Conservation (phyloP, 345 rosid genomes). For the Excoecaria agallocha region DNA sequence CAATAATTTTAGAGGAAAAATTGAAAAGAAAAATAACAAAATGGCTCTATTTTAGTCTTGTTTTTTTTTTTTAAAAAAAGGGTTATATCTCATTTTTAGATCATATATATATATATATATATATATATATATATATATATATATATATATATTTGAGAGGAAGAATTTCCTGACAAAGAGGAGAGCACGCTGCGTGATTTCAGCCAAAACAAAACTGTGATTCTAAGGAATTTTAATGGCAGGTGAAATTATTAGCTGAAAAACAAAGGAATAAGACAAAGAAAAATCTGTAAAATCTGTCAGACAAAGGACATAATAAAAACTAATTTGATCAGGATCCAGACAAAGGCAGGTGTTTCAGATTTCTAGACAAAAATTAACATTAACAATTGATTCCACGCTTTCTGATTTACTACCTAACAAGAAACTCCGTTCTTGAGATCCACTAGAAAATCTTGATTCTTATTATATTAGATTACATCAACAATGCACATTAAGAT, state of each 20-base stretch:
- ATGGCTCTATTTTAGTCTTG: too few species aligned
- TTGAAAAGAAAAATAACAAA: too few species aligned
- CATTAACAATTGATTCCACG: conserved; percentile 20
- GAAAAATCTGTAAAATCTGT: conserved; percentile 16
- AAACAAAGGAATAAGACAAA: conserved; percentile 27
- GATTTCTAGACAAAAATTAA: conserved; percentile 23
- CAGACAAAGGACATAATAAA: conserved; percentile 19
- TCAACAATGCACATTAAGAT: conserved; percentile 43
- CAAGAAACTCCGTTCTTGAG: background rate
- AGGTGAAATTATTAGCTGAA: conserved; percentile 25
- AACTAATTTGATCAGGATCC: conserved; percentile 23
- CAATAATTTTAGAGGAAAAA: too few species aligned
- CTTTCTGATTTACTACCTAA: conserved; percentile 12
- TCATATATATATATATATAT: background rate
- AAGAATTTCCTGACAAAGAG: conserved; percentile 13
- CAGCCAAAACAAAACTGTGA: background rate
- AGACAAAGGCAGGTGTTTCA: conserved; percentile 29
- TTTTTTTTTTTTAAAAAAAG: too few species aligned
- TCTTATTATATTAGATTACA: conserved; percentile 41
- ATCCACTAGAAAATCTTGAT: conserved; percentile 25
- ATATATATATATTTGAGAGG: background rate
- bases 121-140: background rate
- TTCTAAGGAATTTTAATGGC: conserved; percentile 17
- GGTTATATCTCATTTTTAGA: too few species aligned
- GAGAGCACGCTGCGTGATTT: conserved; percentile 6